These are phyloP conservation scores for Aspergillus brunneoviolaceus DNA, from an alignment of 2,329 filamentous ascomycete genomes.

Conservation along the genomic window DNA sequence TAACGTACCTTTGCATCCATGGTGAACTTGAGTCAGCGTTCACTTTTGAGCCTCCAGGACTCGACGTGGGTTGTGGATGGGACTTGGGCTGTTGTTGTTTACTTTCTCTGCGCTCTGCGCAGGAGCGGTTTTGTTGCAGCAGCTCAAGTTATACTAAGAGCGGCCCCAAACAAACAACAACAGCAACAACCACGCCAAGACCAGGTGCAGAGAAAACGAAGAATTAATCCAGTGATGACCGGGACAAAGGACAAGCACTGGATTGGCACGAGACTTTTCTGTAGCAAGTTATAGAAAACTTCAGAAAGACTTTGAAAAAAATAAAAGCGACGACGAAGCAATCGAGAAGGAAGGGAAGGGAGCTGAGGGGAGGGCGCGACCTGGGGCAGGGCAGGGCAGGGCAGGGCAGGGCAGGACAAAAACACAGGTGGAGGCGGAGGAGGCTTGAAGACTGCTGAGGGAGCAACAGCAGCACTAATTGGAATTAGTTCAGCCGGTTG, in stretches of 20 bases:
- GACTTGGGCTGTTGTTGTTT: constrained; percentile 19
- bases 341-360: background rate
- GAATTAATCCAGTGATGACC: background rate
- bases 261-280: constrained; percentile 8
- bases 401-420: constrained; percentile 3
- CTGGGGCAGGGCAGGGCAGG: too few species aligned
- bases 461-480: background rate
- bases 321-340: constrained; percentile 6
- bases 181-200: constrained; percentile 18
- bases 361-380: background rate
- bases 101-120: constrained; percentile 19
- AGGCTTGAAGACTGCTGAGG: too few species aligned
- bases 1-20: constrained; percentile 52
- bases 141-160: constrained; percentile 23
- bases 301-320: background rate
- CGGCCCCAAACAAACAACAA: constrained; percentile 27
- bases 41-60: constrained; percentile 14
- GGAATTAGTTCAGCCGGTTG: background rate
- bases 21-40: constrained; percentile 12
- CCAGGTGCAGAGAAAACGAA: constrained; percentile 1
- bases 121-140: constrained; percentile 15
- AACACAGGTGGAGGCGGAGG: background rate
- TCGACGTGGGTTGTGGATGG: constrained; percentile 10
- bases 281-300: constrained; percentile 5
- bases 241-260: background rate